Evolutionary conservation across 140 eudicot genomes (phyloP).

Genomic region (Oenanthe javanica): DNA sequence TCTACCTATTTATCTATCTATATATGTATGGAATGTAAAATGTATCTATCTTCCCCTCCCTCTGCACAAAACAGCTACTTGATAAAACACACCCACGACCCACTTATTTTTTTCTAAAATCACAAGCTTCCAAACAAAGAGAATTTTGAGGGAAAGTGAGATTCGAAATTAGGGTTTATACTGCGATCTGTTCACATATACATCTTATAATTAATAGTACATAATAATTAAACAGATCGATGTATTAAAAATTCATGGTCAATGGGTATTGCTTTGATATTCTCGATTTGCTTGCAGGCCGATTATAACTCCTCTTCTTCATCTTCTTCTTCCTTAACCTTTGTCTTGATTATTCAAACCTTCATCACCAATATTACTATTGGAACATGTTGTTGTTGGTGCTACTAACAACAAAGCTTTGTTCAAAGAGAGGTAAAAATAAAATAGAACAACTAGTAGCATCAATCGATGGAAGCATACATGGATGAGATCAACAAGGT

Average conservation of each 20-base stretch:
- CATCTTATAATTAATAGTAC: neutral
- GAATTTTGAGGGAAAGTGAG: conserved; percentile 51
- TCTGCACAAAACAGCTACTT: neutral
- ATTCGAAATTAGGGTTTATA: conserved; percentile 22
- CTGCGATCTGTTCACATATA: neutral
- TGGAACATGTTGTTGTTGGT: neutral
- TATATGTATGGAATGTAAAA: conserved; percentile 14
- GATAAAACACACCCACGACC: neutral
- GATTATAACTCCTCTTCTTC: neutral
- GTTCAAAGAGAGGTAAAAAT: neutral
- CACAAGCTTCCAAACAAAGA: conserved; percentile 70
- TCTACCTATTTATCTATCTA: conserved; percentile 8
- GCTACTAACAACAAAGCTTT: neutral
- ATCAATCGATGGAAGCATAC: neutral
- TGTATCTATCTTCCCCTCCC: neutral
- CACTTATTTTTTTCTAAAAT: conserved; percentile 8
- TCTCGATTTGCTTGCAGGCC: neutral
- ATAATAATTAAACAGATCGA: neutral
- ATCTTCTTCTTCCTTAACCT: neutral
- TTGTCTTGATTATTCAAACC: neutral
- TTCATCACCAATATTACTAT: neutral
- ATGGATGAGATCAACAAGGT: neutral
- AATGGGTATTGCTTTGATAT: neutral
- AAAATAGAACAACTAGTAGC: neutral
- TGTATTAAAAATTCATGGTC: neutral